Base-by-base conservation (phyloP, 176 grass and related monocot species). In the Bolboschoenus planiculmis region DNA sequence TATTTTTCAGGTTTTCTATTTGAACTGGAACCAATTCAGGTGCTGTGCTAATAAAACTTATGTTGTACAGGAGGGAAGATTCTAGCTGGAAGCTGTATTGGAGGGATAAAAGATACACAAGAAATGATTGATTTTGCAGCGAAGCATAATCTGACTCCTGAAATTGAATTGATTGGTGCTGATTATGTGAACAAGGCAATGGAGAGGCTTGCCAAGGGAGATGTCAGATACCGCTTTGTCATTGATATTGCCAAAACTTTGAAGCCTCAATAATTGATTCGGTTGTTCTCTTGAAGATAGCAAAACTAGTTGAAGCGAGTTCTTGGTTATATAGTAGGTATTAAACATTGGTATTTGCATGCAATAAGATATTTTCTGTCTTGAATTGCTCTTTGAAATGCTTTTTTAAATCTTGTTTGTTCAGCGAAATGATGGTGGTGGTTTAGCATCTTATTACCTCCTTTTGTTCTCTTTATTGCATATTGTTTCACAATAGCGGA, bases 161-260 rank as follows among this genome's bases (percentile, higher is more conserved):
- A 96, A 5, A 65, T 96, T 0, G 90, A 96, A 59, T 59, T 96
- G 82, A 47, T 96, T 0, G 30, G 36, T 1, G 86, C 86, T 0
- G 81, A 96, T 6, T 89, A 96, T 35, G 89, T 89, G 57, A 96
- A 92, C 84, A 27, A 75, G 11, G 93, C 93, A 67, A 66, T 92
- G 67, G 86, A 96, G 82, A 78, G 93, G 21, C 88, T 96, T 3
- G 83, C 78, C 56, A 92, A 84, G 64, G 72, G 83, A 1, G 93
- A 96, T 30, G 93, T 92, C n/a, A 84, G 82, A 79, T 96, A 89
- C 40, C 86, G 93, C 31, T 96, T 96, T 7, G 90, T 96, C 55
- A 96, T 96, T 81, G 93, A 96, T 91, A 83, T 96, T 16, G 86
- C 82, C 81, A 95, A 92, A 82, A 92, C 93, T 13, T 83, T 92